These are phyloP conservation scores for Isabelozyma gotoi DNA, from an alignment of 805 yeast genomes.

Conservation along the genomic window DNA sequence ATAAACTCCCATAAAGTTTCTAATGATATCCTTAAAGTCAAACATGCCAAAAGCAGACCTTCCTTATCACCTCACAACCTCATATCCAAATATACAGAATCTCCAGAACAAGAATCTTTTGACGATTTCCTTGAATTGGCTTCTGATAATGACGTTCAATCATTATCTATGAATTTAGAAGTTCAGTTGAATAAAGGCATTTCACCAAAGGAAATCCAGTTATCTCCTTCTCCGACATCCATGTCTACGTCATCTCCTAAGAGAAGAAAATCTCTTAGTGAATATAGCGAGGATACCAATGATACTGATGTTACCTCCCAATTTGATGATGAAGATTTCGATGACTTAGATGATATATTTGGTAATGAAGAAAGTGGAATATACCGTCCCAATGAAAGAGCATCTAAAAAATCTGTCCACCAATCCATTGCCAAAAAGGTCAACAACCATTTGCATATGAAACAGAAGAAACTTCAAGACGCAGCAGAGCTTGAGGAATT, in stretches of 20 bases:
- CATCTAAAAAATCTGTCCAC: neutral
- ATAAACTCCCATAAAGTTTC: neutral
- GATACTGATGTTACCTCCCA: conserved; percentile 41
- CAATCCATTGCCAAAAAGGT: conserved; percentile 11
- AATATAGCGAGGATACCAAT: conserved; percentile 35
- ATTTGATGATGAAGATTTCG: conserved; percentile 32
- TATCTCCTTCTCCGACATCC: conserved; percentile 19
- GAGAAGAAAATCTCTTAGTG: conserved; percentile 28
- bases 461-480: conserved; percentile 21
- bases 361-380: conserved; percentile 38
- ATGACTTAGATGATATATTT: conserved; percentile 37
- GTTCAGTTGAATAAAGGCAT: neutral
- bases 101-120: conserved; percentile 2
- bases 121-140: conserved; percentile 4
- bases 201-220: conserved; percentile 3
- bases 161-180: neutral
- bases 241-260: conserved; percentile 25
- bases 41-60: neutral
- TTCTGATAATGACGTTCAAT: neutral
- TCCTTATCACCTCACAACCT: neutral
- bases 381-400: conserved; percentile 23
- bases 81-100: neutral
- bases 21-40: neutral
- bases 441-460: conserved; percentile 20
- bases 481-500: conserved; percentile 36